A percentile compares a stretch with the other conserved stretches of the same genome.
phyloP scores from a whole-genome alignment of 176 grass and related monocot species.

The Themeda triandra region DNA sequence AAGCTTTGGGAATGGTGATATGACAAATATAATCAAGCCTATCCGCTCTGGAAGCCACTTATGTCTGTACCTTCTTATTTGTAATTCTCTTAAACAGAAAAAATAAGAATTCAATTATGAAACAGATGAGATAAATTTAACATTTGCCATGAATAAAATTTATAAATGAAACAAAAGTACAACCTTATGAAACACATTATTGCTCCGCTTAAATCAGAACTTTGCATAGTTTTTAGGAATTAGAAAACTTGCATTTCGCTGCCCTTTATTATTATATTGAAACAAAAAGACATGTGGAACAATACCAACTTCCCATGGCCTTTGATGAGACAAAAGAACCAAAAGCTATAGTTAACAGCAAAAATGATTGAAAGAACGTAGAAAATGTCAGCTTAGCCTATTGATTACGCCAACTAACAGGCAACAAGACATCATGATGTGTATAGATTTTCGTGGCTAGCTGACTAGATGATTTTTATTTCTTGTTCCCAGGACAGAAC shows the following conservation, averaged over 20 bases:
- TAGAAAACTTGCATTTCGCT: not conserved
- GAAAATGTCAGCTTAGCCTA: not conserved
- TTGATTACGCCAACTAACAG: not conserved
- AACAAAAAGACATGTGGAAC: not conserved
- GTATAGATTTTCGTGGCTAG: slow-evolving; percentile 4
- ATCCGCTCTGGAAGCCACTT: not conserved
- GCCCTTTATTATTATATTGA: not conserved
- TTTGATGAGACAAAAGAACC: not conserved
- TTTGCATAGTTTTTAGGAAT: not conserved
- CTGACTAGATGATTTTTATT: not conserved
- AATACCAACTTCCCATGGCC: not conserved
- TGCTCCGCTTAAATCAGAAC: not conserved
- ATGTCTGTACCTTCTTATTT: not conserved
- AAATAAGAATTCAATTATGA: not conserved
- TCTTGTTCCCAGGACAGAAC: not conserved
- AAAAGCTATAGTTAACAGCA: not conserved
- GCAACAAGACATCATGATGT: not conserved
- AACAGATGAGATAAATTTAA: slow-evolving; percentile 14
- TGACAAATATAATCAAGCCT: not conserved
- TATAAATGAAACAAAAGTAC: slow-evolving; percentile 5
- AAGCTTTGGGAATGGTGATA: not conserved
- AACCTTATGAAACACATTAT: not conserved
- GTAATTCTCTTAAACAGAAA: not conserved
- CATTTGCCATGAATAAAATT: not conserved
- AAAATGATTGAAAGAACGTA: not conserved